Base-by-base conservation (phyloP, 176 grass and related monocot genomes). In the Musa itinerans region DNA sequence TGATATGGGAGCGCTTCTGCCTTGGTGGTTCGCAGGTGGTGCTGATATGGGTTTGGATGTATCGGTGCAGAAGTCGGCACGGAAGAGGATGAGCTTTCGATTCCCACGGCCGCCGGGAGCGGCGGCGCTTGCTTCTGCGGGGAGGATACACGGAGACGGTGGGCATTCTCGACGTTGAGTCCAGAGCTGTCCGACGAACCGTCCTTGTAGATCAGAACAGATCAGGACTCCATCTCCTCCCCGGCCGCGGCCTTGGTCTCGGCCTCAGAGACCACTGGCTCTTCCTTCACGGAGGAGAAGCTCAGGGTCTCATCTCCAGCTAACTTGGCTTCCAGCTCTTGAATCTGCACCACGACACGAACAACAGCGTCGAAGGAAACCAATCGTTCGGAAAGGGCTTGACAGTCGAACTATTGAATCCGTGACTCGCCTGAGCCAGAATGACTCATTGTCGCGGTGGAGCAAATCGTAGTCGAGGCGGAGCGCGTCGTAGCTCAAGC, bases 301-400 rank as follows among this genome's bases (percentile, higher is more conserved):
- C 34, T 43, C 34, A 43, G 34, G 34, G 34, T 43, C 4, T 43
- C 34, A 4, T 43, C 34, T 6, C 4, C 73, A 0, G 71, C 84
- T 3, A 92, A 74, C 76, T 92, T 89, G 43, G 54, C 73, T 73
- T 89, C 89, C 61, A 87, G 84, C 63, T 78, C 82, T 77, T 89
- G 85, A 77, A 89, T 83, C 86, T 88, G 83, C 12, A 34, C 9
- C 50, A 19, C 55, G 34, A 6, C 14, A 49, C 23, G 2, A 51
- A 62, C 34, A 43, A 43, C 34, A 43, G 34, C 34, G 34, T 43
- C 6, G 34, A 43, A 43, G 34, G 34, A 43, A 43, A 43, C 34
- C 34, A 43, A 43, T 43, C 34, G 4, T 43, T 43, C 34, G 3
- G 49, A 15, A 63, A 77, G 22, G 83, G 6, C 65, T 81, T 59